Percentiles rank a stretch among this genome's conserved stretches.
These are phyloP conservation scores for Phycomyces nitens DNA, from an alignment of 192 early-diverging fungal genomes.

Conservation along the genomic window DNA sequence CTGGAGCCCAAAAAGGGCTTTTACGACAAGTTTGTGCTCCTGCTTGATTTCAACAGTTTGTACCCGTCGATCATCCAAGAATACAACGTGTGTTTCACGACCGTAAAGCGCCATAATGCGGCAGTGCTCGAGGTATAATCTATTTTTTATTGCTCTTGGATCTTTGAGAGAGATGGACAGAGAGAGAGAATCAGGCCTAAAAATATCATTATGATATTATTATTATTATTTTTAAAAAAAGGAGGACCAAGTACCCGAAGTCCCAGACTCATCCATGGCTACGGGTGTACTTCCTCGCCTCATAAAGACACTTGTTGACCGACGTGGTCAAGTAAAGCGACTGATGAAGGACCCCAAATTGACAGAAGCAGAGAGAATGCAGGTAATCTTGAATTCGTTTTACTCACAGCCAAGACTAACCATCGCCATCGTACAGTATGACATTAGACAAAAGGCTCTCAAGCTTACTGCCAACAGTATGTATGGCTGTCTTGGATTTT, in stretches of 20 bases:
- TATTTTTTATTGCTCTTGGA: not conserved
- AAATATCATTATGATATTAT: not conserved
- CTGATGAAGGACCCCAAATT: slow-evolving; percentile 77
- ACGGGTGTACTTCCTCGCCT: slow-evolving; percentile 86
- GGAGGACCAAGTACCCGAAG: slow-evolving; percentile 72
- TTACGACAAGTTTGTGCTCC: slow-evolving; percentile 91
- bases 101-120: slow-evolving; percentile 55
- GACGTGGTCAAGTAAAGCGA: slow-evolving; percentile 84
- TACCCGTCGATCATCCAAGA: slow-evolving; percentile 99
- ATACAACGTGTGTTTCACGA: slow-evolving; percentile 99
- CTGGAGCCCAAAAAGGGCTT: slow-evolving; percentile 97
- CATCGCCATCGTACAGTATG: slow-evolving; percentile 67
- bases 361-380: slow-evolving; percentile 41
- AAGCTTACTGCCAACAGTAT: slow-evolving; percentile 98
- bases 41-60: slow-evolving; percentile 98
- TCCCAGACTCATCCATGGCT: slow-evolving; percentile 62
- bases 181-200: not conserved
- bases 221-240: not conserved
- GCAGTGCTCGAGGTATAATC: not conserved
- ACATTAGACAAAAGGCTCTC: slow-evolving; percentile 91
- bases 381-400: too few relatives aligned
- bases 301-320: slow-evolving; percentile 84
- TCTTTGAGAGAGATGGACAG: too few relatives aligned
- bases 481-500: slow-evolving; percentile 97
- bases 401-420: too few relatives aligned